A percentile compares a stretch with the other conserved stretches of the same genome.
Evolutionary conservation across 352 stramenopile genomes (phyloP).

Genomic region (Pythium utonaiense): DNA sequence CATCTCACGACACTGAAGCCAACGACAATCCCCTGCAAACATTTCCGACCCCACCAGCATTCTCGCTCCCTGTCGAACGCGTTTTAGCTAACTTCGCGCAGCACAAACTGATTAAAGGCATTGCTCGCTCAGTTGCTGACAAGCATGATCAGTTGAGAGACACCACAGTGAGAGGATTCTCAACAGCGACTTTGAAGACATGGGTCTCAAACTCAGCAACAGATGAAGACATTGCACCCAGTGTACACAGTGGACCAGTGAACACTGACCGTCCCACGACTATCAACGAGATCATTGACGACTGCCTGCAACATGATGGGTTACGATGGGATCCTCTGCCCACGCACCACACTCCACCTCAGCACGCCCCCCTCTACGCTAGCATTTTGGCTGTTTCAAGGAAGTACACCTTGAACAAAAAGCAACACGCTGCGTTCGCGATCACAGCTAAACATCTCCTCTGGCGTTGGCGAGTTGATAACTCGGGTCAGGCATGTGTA

Average conservation of each 20-base stretch:
- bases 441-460: constrained; percentile 1
- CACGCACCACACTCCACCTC: neutral
- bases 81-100: no score
- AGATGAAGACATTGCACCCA: neutral
- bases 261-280: neutral
- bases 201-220: neutral
- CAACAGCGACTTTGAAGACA: neutral
- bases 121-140: neutral
- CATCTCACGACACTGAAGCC: no score
- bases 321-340: neutral
- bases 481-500: neutral
- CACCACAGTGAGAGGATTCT: neutral
- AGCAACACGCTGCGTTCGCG: constrained; percentile 9
- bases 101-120: no score
- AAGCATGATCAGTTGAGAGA: neutral
- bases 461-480: neutral
- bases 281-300: neutral
- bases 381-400: neutral
- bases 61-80: no score
- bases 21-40: no score
- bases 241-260: no score
- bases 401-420: constrained; percentile 7
- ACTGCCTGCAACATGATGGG: neutral
- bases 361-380: neutral
- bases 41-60: no score